A percentile compares a stretch with the other conserved stretches of the same genome.
Evolutionary conservation across 2,329 filamentous ascomycete species (phyloP).

Genomic region (Arachnopeziza araneosa): DNA sequence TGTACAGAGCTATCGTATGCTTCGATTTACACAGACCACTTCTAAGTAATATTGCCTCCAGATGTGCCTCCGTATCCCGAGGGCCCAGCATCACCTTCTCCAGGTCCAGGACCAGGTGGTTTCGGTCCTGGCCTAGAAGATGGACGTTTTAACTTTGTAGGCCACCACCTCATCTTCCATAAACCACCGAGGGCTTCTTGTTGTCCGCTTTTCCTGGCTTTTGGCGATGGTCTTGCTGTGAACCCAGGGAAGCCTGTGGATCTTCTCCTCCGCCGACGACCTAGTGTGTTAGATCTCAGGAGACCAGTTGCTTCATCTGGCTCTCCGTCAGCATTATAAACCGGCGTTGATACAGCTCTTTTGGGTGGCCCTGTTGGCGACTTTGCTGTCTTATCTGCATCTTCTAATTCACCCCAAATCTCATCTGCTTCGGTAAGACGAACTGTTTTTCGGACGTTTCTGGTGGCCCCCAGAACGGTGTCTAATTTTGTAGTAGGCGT

Average conservation of each 20-base stretch:
- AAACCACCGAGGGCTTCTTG: slow-evolving; percentile 49
- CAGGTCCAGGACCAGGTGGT: background rate
- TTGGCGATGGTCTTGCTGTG: slow-evolving; percentile 39
- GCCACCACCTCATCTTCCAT: slow-evolving; percentile 52
- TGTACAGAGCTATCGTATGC: background rate
- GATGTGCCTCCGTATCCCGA: background rate
- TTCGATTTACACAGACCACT: background rate
- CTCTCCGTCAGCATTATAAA: slow-evolving; percentile 7
- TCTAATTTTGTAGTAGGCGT: slow-evolving; percentile 27
- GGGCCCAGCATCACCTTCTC: slow-evolving; percentile 9
- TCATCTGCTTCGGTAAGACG: slow-evolving; percentile 60
- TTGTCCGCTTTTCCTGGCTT: slow-evolving; percentile 28
- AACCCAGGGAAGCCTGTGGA: slow-evolving; percentile 60
- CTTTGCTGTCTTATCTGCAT: slow-evolving; percentile 45
- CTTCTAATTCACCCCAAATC: slow-evolving; percentile 85
- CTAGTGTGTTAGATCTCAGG: slow-evolving; percentile 17
- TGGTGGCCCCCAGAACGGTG: slow-evolving; percentile 26
- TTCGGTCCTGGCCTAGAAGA: slow-evolving; percentile 5
- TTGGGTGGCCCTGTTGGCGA: slow-evolving; percentile 20
- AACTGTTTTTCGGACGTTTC: slow-evolving; percentile 24
- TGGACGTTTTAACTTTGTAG: slow-evolving; percentile 19
- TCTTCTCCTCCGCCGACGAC: slow-evolving; percentile 43
- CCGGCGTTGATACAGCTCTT: slow-evolving; percentile 6
- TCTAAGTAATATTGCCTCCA: background rate
- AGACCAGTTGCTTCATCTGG: slow-evolving; percentile 25